These are phyloP conservation scores for Xerocomellus chrysenteron DNA, from an alignment of 768 basidiomycete genomes.

Conservation along the genomic window DNA sequence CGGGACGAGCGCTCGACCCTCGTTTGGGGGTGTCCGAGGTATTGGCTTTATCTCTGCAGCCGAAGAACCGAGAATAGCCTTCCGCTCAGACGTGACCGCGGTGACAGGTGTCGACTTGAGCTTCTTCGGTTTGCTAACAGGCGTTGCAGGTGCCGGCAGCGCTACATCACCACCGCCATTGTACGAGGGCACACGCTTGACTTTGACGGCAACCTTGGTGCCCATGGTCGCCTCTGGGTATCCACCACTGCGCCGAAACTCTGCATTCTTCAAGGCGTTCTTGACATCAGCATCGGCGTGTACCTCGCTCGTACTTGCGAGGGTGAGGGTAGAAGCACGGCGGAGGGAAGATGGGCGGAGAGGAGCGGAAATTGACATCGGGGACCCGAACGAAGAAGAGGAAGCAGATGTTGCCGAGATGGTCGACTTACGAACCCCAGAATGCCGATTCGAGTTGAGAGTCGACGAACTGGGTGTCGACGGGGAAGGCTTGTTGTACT, in stretches of 20 bases:
- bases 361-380: slow-evolving; percentile 37
- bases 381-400: slow-evolving; percentile 36
- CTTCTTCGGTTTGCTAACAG: slow-evolving; percentile 19
- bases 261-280: slow-evolving; percentile 7
- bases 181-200: slow-evolving; percentile 57
- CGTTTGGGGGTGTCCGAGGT: slow-evolving; percentile 29
- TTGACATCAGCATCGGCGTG: slow-evolving; percentile 11
- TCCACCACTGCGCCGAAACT: slow-evolving; percentile 15
- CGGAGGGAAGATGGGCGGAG: slow-evolving; percentile 46
- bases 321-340: slow-evolving; percentile 34
- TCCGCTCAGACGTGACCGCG: slow-evolving; percentile 3
- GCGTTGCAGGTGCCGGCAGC: slow-evolving; percentile 4
- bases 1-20: slow-evolving; percentile 1
- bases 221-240: slow-evolving; percentile 14
- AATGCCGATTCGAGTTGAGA: slow-evolving; percentile 45
- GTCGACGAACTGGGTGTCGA: slow-evolving; percentile 69
- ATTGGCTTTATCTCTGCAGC: slow-evolving; percentile 6
- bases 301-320: slow-evolving; percentile 22
- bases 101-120: slow-evolving; percentile 1
- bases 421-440: slow-evolving; percentile 29
- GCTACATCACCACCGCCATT: slow-evolving; percentile 23
- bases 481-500: slow-evolving; percentile 30
- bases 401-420: slow-evolving; percentile 29
- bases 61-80: background rate
- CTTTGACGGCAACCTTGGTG: slow-evolving; percentile 22